A percentile compares a stretch with the other conserved stretches of the same genome.
Conservation (phyloP, 1,284 basidiomycete species). For the Exobasidium rhododendri region DNA sequence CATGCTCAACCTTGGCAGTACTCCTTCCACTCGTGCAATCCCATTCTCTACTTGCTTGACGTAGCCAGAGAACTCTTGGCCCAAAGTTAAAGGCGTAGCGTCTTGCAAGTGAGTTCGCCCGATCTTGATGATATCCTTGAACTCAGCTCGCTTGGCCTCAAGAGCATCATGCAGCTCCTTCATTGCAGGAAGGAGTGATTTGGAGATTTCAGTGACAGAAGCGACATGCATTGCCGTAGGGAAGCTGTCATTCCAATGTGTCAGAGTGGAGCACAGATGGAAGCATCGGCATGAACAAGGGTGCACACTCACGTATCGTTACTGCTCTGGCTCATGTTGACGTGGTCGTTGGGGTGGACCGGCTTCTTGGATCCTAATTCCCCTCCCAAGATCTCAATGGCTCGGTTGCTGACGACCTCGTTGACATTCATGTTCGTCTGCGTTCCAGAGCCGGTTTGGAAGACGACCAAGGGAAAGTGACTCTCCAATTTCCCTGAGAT, state of each 20-base stretch:
- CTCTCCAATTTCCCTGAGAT: conserved; percentile 80
- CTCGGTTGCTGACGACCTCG: conserved; percentile 98
- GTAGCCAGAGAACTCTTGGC: conserved; percentile 98
- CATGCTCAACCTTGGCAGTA: conserved; percentile 79
- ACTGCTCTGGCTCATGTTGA: conserved; percentile 98
- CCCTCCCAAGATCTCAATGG: conserved; percentile 94
- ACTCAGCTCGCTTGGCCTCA: conserved; percentile 69
- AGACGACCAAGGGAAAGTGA: conserved; percentile 97
- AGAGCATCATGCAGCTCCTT: conserved; percentile 78
- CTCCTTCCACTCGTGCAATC: conserved; percentile 78
- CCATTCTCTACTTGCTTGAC: conserved; percentile 90
- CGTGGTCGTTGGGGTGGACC: conserved; percentile 99
- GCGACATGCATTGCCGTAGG: conserved; percentile 99
- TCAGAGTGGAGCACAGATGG: no score
- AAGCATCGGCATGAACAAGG: no score
- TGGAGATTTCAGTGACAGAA: conserved; percentile 81
- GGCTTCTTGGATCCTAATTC: conserved; percentile 93
- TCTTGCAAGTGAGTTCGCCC: conserved; percentile 96
- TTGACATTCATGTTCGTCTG: conserved; percentile 99
- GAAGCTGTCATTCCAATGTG: conserved; percentile 68
- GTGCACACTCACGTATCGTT: conserved; percentile 82
- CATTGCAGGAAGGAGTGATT: conserved; percentile 79
- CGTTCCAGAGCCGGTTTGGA: conserved; percentile 98
- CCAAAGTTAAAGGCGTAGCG: conserved; percentile 93
- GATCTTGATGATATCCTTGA: conserved; percentile 79